These are phyloP conservation scores for Trametes hirsuta DNA, from an alignment of 1,284 basidiomycete species.

Conservation along the genomic window DNA sequence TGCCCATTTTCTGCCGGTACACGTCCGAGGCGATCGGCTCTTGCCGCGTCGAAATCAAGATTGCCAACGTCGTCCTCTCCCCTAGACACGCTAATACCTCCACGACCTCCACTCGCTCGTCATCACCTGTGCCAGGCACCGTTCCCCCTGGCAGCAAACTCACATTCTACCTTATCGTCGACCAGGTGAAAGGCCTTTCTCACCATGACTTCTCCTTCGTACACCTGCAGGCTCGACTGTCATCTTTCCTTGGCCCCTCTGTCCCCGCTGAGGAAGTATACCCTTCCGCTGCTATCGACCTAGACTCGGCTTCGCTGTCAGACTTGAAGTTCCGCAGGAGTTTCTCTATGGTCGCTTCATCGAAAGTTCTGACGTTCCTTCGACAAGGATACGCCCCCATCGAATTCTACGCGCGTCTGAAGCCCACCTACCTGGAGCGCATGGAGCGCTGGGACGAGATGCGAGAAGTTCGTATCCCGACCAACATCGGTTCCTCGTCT, in stretches of 20 bases:
- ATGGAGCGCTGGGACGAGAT: slow-evolving; percentile 92
- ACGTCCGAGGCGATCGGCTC: slow-evolving; percentile 93
- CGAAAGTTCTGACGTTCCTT: slow-evolving; percentile 76
- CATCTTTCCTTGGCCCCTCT: slow-evolving; percentile 77
- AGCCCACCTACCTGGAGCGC: slow-evolving; percentile 82
- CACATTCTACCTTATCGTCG: slow-evolving; percentile 81
- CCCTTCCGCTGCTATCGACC: slow-evolving; percentile 73
- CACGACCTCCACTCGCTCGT: slow-evolving; percentile 64
- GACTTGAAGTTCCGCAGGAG: slow-evolving; percentile 81
- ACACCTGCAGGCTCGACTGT: slow-evolving; percentile 84
- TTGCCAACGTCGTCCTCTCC: slow-evolving; percentile 69
- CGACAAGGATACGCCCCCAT: slow-evolving; percentile 79
- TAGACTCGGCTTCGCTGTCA: slow-evolving; percentile 71
- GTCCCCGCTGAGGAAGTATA: slow-evolving; percentile 81
- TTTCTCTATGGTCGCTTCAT: slow-evolving; percentile 77
- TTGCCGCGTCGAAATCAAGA: slow-evolving; percentile 83
- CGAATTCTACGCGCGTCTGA: slow-evolving; percentile 86
- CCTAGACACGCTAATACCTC: slow-evolving; percentile 65
- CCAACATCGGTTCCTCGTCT: slow-evolving; percentile 21
- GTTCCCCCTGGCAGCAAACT: slow-evolving; percentile 77
- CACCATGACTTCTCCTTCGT: slow-evolving; percentile 84
- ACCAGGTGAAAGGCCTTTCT: slow-evolving; percentile 86
- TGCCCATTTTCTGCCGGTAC: slow-evolving; percentile 91
- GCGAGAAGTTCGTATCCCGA: slow-evolving; percentile 63
- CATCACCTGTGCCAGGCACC: slow-evolving; percentile 67